Evolutionary conservation across 768 basidiomycete species (phyloP), one percentile per base, ranked within the genome.

Genomic region (Tylopilus vinaceipallidus): DNA sequence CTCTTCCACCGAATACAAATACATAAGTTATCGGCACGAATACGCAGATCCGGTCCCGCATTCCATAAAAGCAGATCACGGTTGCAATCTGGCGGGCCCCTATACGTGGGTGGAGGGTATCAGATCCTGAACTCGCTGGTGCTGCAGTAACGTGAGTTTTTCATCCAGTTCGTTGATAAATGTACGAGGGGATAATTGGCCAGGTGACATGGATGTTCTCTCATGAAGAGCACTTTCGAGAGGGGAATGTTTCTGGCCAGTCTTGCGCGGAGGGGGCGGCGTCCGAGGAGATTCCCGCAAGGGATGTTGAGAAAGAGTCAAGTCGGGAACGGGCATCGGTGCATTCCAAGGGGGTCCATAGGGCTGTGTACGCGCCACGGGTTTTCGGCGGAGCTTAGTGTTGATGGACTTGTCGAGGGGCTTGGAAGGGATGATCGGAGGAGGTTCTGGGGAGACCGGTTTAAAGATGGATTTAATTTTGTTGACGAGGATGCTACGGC

Each of bases 291-390:
- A 20, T 36, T 43, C 35, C 20, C 26, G 56, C 16, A 35, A 14
- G 45, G 42, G 42, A 16, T 45, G 50, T 6, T 26, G 45, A 11
- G 50, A 22, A 13, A 44, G 41, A 35, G 7, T 9, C 1, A 22
- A 35, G 16, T 61, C 56, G 12, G 32, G 40, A n/a, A 49, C 35
- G 16, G 64, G 64, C 65, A 67, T 67, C 2, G 52, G 49, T 16
- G 58, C 63, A 50, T 69, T 73, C 57, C 69, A 72, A 4, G 71
- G 71, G 30, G 69, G 63, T 11, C 68, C 65, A 22, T 72, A 72
- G 4, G 71, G 71, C 16, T 72, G 70, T 11, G 72, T 72, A 16
- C 71, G 71, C 30, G 60, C 49, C 4, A 58, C 58, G 4, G 65
- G 60, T 36, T 61, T 68, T 43, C 53, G 50, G 16, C 60, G 55